Conservation (phyloP, 176 grass and related monocot genomes). For the Musa acuminata region DNA sequence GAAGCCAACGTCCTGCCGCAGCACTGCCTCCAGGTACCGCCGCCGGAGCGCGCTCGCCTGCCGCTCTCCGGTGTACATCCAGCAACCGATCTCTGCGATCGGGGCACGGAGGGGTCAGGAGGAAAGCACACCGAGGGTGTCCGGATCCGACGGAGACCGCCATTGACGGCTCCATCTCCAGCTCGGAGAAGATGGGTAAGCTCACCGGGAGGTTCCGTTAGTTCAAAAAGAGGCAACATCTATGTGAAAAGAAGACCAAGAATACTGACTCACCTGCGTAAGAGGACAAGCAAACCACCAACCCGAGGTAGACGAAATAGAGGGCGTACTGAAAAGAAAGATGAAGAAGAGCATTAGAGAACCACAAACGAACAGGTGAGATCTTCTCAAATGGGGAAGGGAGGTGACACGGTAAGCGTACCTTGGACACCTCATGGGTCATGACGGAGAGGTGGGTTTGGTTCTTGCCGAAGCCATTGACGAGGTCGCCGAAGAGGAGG, state of each 20-base stretch:
- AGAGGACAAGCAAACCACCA: slow-evolving; percentile 77
- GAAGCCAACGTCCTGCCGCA: slow-evolving; percentile 93
- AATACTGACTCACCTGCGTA: slow-evolving; percentile 49
- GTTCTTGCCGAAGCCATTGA: slow-evolving; percentile 98
- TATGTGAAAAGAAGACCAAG: neutral
- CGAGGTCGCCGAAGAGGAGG: slow-evolving; percentile 90
- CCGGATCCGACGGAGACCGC: neutral
- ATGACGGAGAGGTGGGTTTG: slow-evolving; percentile 76
- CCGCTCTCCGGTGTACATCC: slow-evolving; percentile 97
- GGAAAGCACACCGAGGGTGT: neutral
- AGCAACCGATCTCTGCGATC: slow-evolving; percentile 78
- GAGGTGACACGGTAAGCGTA: neutral
- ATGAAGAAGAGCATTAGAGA: neutral
- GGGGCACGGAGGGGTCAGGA: neutral
- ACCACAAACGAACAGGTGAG: neutral
- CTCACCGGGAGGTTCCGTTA: neutral
- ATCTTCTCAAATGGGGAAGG: neutral
- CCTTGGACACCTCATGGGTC: slow-evolving; percentile 98
- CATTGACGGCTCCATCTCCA: neutral
- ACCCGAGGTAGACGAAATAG: slow-evolving; percentile 95
- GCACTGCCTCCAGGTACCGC: slow-evolving; percentile 78
- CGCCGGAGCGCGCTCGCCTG: slow-evolving; percentile 71
- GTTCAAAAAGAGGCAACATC: slow-evolving; percentile 6
- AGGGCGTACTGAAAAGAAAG: slow-evolving; percentile 58
- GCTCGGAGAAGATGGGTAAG: slow-evolving; percentile 8